phyloP scores from a whole-genome alignment of 352 stramenopile species.

The Plasmopara muralis region DNA sequence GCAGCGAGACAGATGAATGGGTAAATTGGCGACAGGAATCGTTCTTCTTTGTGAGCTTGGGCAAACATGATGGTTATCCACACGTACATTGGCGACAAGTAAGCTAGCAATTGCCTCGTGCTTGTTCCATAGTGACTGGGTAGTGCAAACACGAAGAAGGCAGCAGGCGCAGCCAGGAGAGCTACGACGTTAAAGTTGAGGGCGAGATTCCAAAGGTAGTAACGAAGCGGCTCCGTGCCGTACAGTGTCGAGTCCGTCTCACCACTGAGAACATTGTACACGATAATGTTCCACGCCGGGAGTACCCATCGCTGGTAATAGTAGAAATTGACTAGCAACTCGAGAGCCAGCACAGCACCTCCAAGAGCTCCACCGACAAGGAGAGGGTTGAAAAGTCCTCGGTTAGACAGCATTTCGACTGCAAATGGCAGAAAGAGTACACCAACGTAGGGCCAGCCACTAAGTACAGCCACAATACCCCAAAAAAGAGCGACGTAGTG shows the following conservation, averaged over 20 bases:
- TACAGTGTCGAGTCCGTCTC: conserved; percentile 96
- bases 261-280: conserved; percentile 91
- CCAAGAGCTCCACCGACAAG: conserved; percentile 56
- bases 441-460: conserved; percentile 96
- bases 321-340: conserved; percentile 81
- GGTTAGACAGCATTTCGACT: conserved; percentile 62
- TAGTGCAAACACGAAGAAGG: conserved; percentile 29
- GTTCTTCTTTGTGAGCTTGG: conserved; percentile 98
- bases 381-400: conserved; percentile 48
- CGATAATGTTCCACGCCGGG: conserved; percentile 91
- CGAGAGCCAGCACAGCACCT: conserved; percentile 56
- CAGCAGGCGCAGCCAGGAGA: conserved; percentile 51
- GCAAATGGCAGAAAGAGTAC: conserved; percentile 94
- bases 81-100: conserved; percentile 70
- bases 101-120: conserved; percentile 30
- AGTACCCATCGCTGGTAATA: conserved; percentile 68
- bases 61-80: conserved; percentile 91
- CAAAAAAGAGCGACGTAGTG: conserved; percentile 77
- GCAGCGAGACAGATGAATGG: conserved; percentile 83
- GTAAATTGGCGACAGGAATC: conserved; percentile 96
- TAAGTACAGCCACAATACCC: conserved; percentile 88
- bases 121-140: conserved; percentile 29
- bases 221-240: conserved; percentile 91
- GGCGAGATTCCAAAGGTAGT: conserved; percentile 94
- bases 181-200: conserved; percentile 94